A percentile compares a stretch with the other conserved stretches of the same genome.
Conservation (phyloP, 176 grass and related monocot species). For the Triticum timopheevii region DNA sequence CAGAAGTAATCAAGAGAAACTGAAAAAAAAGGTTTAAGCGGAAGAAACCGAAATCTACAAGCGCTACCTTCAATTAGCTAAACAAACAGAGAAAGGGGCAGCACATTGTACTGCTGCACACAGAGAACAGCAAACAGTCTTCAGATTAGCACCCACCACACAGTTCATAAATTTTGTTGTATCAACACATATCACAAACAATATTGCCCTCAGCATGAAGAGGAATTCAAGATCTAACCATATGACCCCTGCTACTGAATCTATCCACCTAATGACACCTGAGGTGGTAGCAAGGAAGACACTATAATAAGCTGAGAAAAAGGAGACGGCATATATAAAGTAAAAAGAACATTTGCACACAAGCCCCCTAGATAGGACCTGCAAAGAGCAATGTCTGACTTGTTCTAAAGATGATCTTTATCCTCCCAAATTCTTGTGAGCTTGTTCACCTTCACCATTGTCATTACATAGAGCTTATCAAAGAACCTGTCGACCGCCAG, state of each 20-base stretch:
- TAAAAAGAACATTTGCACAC: background rate
- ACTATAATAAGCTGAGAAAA: background rate
- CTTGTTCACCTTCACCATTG: background rate
- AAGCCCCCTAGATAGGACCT: background rate
- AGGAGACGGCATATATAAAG: background rate
- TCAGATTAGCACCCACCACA: background rate
- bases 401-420: constrained; percentile 9
- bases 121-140: background rate
- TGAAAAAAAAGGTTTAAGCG: background rate
- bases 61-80: background rate
- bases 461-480: background rate
- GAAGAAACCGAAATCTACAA: background rate
- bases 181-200: background rate
- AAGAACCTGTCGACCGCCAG: background rate
- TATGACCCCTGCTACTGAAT: no score
- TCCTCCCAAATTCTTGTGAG: background rate
- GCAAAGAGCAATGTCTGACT: background rate
- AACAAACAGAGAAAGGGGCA: background rate
- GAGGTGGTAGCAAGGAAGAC: background rate
- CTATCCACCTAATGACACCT: background rate
- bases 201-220: background rate
- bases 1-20: no score
- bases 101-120: no score
- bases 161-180: background rate
- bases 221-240: no score